Evolutionary conservation across 2,329 filamentous ascomycete species (phyloP).

Genomic region (Beauveria australis): DNA sequence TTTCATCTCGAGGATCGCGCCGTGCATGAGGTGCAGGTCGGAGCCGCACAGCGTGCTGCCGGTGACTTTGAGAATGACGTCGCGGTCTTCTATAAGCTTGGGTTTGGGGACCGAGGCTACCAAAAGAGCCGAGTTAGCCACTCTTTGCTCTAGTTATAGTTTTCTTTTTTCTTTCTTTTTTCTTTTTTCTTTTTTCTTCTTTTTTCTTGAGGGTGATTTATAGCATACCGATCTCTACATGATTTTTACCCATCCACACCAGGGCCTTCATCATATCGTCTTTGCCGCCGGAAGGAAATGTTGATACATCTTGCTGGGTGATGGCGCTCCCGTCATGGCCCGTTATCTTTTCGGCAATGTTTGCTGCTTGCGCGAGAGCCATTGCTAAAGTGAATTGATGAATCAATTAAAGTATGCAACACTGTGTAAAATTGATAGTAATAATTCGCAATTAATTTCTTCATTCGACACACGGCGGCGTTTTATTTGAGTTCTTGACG

Average conservation of each 20-base stretch:
- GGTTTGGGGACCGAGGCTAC: conserved; percentile 60
- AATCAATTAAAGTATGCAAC: neutral
- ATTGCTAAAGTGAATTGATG: conserved; percentile 26
- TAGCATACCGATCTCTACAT: conserved; percentile 53
- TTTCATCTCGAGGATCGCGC: conserved; percentile 47
- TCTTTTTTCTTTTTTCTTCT: no score
- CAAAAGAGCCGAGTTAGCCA: neutral
- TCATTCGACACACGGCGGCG: no score
- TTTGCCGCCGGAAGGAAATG: conserved; percentile 46
- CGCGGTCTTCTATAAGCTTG: conserved; percentile 60
- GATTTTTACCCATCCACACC: conserved; percentile 75
- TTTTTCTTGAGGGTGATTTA: neutral
- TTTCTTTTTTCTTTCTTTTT: no score
- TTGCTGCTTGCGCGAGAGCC: conserved; percentile 59
- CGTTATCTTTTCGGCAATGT: conserved; percentile 54
- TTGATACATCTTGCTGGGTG: conserved; percentile 57
- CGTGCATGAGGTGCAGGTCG: conserved; percentile 50
- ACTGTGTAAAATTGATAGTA: neutral
- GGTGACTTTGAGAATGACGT: conserved; percentile 75
- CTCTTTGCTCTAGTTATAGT: no score
- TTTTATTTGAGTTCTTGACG: neutral
- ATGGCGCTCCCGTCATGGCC: conserved; percentile 59
- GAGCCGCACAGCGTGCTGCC: conserved; percentile 52
- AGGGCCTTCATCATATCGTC: conserved; percentile 69
- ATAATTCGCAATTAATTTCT: no score